Evolutionary conservation across 495 filamentous ascomycete genomes (phyloP).

Genomic region (Penicillium dipodomyicola): DNA sequence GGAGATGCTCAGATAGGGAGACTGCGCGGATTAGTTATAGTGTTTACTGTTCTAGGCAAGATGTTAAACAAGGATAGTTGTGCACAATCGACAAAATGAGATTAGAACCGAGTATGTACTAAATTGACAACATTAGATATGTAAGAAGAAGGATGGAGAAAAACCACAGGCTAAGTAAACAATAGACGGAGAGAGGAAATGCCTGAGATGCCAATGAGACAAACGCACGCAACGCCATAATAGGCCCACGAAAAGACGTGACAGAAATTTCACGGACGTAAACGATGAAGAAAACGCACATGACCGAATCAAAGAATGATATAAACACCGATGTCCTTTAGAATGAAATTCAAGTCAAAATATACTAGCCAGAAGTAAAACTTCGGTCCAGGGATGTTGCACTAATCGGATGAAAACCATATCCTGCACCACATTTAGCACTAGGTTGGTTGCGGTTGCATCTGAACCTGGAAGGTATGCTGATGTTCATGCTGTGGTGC

Average conservation of each 20-base stretch:
- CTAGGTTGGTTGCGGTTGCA: constrained; percentile 25
- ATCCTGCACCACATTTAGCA: neutral
- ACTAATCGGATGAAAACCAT: neutral
- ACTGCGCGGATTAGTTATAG: too few relatives aligned
- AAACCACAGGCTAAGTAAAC: constrained; percentile 12
- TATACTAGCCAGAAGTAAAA: neutral
- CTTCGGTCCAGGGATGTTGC: neutral
- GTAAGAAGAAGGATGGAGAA: neutral
- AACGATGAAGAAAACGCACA: constrained; percentile 3
- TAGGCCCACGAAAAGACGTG: neutral
- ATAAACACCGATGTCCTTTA: constrained; percentile 1
- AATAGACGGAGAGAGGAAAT: constrained; percentile 6
- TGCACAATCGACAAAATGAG: constrained; percentile 1
- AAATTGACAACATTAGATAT: constrained; percentile 12
- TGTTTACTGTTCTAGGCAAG: too few relatives aligned
- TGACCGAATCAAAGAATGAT: neutral
- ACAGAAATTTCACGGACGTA: constrained; percentile 5
- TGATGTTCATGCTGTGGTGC: constrained; percentile 32
- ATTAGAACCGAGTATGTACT: constrained; percentile 14
- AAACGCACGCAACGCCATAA: constrained; percentile 7
- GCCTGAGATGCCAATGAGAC: constrained; percentile 7
- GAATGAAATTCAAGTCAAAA: neutral
- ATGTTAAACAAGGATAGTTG: neutral
- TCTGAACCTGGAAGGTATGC: constrained; percentile 31
- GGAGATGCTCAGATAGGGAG: too few relatives aligned